Percentiles rank a stretch among this genome's conserved stretches.
Evolutionary conservation across 352 stramenopile genomes (phyloP).

Genomic region (Globisporangium lucens): DNA sequence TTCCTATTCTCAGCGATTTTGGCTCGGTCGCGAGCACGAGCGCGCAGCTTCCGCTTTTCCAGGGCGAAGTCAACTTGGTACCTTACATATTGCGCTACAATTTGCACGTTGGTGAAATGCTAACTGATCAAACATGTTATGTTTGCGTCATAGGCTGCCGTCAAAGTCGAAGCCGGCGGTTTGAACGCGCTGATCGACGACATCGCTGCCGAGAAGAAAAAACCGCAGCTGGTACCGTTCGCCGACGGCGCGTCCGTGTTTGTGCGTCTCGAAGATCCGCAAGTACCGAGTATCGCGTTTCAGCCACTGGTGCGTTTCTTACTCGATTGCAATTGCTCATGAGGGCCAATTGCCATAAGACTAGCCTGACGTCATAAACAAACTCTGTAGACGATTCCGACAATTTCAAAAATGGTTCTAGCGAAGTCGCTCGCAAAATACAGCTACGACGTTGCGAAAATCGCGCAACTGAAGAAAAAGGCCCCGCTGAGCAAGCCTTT

Average conservation of each 20-base stretch:
- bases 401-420: constrained; percentile 46
- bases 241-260: constrained; percentile 52
- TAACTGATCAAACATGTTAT: constrained; percentile 3
- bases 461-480: constrained; percentile 58
- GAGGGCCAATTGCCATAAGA: neutral
- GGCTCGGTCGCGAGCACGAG: constrained; percentile 31
- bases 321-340: neutral
- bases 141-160: constrained; percentile 22
- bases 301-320: constrained; percentile 38
- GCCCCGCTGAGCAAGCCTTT: constrained; percentile 53
- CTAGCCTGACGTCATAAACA: neutral
- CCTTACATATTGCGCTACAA: neutral
- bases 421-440: constrained; percentile 37
- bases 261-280: constrained; percentile 61
- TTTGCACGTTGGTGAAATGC: neutral
- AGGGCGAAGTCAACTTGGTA: constrained; percentile 61
- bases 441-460: constrained; percentile 43
- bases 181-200: constrained; percentile 35
- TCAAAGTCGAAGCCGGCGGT: constrained; percentile 24
- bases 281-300: constrained; percentile 33
- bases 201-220: constrained; percentile 46
- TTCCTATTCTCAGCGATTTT: constrained; percentile 42
- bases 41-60: constrained; percentile 63
- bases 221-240: constrained; percentile 27
- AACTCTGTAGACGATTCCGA: constrained; percentile 16